Evolutionary conservation across 177 flowering plant species (phyloP).

Genomic region (Vitis hybrid): DNA sequence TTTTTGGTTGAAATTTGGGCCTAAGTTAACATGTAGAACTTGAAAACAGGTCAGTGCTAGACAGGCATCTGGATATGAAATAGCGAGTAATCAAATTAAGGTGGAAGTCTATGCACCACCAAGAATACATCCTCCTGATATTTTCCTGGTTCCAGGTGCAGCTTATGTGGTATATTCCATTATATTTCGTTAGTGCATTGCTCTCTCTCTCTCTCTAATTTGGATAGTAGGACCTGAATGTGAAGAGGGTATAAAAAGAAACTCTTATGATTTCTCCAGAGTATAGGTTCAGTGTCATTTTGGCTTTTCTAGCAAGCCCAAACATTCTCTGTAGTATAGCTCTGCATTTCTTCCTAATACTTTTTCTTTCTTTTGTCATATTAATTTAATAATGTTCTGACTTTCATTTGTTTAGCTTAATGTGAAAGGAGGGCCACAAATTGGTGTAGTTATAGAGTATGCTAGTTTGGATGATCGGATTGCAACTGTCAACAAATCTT

Average conservation of each 20-base stretch:
- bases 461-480: constrained; percentile 48
- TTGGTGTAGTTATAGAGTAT: constrained; percentile 51
- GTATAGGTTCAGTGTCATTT: neutral
- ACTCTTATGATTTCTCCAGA: neutral
- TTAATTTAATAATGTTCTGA: constrained; percentile 2
- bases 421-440: constrained; percentile 77
- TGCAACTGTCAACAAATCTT: constrained; percentile 45
- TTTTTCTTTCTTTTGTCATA: constrained; percentile 1
- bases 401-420: constrained; percentile 46
- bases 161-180: constrained; percentile 60
- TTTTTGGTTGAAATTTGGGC: neutral
- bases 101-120: constrained; percentile 89
- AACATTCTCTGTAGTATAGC: neutral
- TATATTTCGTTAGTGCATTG: neutral
- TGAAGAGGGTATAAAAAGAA: neutral
- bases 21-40: constrained; percentile 2
- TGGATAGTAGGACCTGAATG: neutral
- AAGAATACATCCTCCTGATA: constrained; percentile 56
- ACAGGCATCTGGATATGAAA: constrained; percentile 73
- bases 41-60: constrained; percentile 65
- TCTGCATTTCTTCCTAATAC: neutral
- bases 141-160: constrained; percentile 89
- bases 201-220: neutral
- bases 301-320: neutral
- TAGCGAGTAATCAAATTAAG: constrained; percentile 59